Evolutionary conservation across 73 alveolate genomes (phyloP).

Genomic region (Paramecium sexaurelia): DNA sequence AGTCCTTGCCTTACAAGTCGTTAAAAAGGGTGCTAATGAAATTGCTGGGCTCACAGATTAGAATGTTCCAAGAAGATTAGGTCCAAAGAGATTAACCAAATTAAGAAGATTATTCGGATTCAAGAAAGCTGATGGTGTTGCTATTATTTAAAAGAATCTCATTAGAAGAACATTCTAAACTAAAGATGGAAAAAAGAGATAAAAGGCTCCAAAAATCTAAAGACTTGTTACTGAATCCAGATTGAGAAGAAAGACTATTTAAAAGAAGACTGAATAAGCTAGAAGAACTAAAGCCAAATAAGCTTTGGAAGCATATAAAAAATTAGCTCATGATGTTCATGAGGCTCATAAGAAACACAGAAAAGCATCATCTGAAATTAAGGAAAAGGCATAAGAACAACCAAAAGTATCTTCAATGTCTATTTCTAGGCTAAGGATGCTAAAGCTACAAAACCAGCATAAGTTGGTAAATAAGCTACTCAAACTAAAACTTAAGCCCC

Average conservation of each 20-base stretch:
- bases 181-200: conserved; percentile 74
- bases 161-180: conserved; percentile 79
- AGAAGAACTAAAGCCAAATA: conserved; percentile 57
- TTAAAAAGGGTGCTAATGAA: conserved; percentile 93
- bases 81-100: conserved; percentile 96
- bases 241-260: conserved; percentile 84
- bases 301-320: conserved; percentile 58
- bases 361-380: conserved; percentile 57
- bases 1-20: conserved; percentile 84
- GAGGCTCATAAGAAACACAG: conserved; percentile 65
- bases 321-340: conserved; percentile 55
- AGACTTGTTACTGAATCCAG: conserved; percentile 89
- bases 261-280: conserved; percentile 68
- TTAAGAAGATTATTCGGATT: conserved; percentile 91
- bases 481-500: neutral
- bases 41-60: conserved; percentile 92
- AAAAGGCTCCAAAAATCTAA: conserved; percentile 79
- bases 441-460: neutral
- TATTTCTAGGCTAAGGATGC: neutral
- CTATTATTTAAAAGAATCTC: conserved; percentile 74
- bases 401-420: neutral
- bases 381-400: neutral
- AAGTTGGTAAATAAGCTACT: neutral
- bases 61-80: conserved; percentile 91
- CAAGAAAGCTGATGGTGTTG: conserved; percentile 82